Evolutionary conservation across 768 basidiomycete species (phyloP).

Genomic region (Trametes sanguinea): DNA sequence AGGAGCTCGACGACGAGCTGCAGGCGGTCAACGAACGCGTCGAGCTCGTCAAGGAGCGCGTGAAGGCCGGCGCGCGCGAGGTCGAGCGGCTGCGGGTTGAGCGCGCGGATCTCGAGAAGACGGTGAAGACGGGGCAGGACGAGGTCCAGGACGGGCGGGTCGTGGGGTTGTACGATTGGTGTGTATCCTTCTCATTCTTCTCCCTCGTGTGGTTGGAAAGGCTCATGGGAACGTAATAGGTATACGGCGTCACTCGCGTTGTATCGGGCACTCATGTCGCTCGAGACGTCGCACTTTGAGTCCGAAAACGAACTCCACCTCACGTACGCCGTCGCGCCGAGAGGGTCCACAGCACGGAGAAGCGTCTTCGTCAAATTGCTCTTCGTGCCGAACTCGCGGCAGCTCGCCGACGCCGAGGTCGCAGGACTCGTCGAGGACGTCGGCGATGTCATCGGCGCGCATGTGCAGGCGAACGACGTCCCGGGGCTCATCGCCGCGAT

Average conservation of each 20-base stretch:
- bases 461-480: constrained; percentile 65
- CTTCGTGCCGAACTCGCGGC: constrained; percentile 70
- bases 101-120: constrained; percentile 70
- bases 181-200: constrained; percentile 25
- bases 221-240: constrained; percentile 42
- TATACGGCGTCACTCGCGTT: constrained; percentile 66
- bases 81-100: constrained; percentile 61
- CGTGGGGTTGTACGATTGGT: constrained; percentile 73
- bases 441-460: constrained; percentile 59
- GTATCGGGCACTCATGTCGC: constrained; percentile 61
- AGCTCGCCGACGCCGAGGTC: constrained; percentile 61
- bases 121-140: constrained; percentile 55
- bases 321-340: constrained; percentile 53
- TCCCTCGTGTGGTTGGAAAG: background rate
- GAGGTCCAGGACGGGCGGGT: constrained; percentile 63
- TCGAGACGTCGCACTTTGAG: constrained; percentile 57
- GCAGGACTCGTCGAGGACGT: constrained; percentile 55
- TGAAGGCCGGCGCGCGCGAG: constrained; percentile 58
- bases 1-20: constrained; percentile 67
- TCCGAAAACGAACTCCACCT: constrained; percentile 81
- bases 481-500: constrained; percentile 65
- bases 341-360: constrained; percentile 11
- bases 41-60: constrained; percentile 55
- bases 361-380: constrained; percentile 57
- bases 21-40: constrained; percentile 53